Conservation (phyloP, 2,329 filamentous ascomycete species). For the Pseudonectria buxi region DNA sequence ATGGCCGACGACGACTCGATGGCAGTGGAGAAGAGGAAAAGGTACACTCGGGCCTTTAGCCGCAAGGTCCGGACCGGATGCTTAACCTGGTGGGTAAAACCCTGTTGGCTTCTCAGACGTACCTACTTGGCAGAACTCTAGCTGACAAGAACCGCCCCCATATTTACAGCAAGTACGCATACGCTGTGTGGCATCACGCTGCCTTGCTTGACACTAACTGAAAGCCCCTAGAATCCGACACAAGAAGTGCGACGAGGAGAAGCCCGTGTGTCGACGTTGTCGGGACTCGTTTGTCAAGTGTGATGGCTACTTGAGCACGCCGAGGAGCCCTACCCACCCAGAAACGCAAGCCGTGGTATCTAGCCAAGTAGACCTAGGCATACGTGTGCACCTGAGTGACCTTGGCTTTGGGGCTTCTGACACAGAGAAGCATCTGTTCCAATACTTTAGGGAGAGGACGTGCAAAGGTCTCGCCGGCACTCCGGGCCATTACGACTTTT, state of each 20-base stretch:
- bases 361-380: no score
- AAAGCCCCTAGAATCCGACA: slow-evolving; percentile 11
- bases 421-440: slow-evolving; percentile 10
- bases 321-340: background rate
- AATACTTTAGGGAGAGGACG: slow-evolving; percentile 15
- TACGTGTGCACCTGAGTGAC: no score
- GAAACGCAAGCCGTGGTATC: no score
- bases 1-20: no score
- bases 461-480: slow-evolving; percentile 9
- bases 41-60: slow-evolving; percentile 10
- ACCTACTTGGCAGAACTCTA: no score
- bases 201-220: background rate
- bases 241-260: slow-evolving; percentile 22
- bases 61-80: slow-evolving; percentile 16
- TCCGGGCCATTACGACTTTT: slow-evolving; percentile 9
- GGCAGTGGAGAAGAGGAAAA: background rate
- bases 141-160: slow-evolving; percentile 1
- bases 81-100: slow-evolving; percentile 16
- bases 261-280: slow-evolving; percentile 16
- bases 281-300: slow-evolving; percentile 11
- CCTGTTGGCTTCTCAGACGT: no score
- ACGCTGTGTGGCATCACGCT: background rate
- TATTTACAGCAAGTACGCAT: slow-evolving; percentile 5
- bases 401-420: no score
- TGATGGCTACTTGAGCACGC: slow-evolving; percentile 13